Base-by-base conservation (phyloP, 192 early-diverging fungal species). In the Backusella westeae region DNA sequence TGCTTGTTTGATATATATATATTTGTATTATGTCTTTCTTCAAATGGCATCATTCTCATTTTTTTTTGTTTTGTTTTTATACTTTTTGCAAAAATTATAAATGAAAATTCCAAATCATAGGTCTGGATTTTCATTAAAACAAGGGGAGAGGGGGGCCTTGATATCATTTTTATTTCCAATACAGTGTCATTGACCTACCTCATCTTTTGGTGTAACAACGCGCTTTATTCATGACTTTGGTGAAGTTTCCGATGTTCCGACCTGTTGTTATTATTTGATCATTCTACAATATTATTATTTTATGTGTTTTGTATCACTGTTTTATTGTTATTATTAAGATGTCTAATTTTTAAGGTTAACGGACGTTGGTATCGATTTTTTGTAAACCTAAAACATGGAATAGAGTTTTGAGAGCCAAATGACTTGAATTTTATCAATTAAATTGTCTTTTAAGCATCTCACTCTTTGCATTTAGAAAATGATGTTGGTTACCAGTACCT, bases 201-300 rank as follows among this genome's bases (percentile, higher is more conserved):
- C 42, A 44, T 44, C 42, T 59, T 59, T 59, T 59, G 23, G 53
- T 59, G 53, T 59, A 59, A 59, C 21, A 26, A 59, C 26, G 9
- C 53, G 53, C 7, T 26, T 12, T 32, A 32, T 23, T 23, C 53
- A 59, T 59, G 53, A 26, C 53, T 59, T 53, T 59, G 8, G 21
- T 59, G 53, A 9, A 59, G 21, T 59, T 59, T 59, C 53, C 53
- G 53, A 59, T 59, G 53, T 59, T 59, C 53, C 53, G 53, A 59
- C 9, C 23, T 59, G 46, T 49, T 49, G 46, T 49, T 49, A 49
- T 49, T 49, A 49, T 39, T 39, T 39, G 38, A 39, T 10, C 38
- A 39, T 49, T 49, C 42, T 44, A 44, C 15, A 44, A 49, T 6
- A 49, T 32, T 49, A n/a, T n/a, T 49, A n/a, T n/a, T 49, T n/a